These are phyloP conservation scores for Hydnum rufescens DNA, from an alignment of 768 basidiomycete species.

Conservation along the genomic window DNA sequence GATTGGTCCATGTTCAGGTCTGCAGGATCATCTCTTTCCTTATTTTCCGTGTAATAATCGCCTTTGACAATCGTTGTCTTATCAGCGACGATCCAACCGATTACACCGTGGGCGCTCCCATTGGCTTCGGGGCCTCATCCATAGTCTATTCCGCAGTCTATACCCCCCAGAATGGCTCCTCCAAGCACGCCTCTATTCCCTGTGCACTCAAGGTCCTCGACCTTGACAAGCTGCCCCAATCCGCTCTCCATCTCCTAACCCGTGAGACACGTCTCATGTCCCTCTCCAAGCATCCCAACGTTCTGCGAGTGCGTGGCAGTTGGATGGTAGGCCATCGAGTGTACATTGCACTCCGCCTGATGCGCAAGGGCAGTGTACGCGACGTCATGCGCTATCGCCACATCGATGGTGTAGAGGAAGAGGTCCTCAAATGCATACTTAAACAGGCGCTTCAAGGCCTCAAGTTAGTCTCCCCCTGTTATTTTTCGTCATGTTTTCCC, in stretches of 20 bases:
- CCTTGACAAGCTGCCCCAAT: slow-evolving; percentile 55
- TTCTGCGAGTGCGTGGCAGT: slow-evolving; percentile 73
- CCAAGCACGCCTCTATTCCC: slow-evolving; percentile 24
- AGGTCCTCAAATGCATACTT: slow-evolving; percentile 67
- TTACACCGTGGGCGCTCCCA: slow-evolving; percentile 56
- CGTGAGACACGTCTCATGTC: slow-evolving; percentile 86
- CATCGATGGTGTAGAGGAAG: slow-evolving; percentile 82
- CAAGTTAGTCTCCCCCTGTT: slow-evolving; percentile 31
- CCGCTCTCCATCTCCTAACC: slow-evolving; percentile 50
- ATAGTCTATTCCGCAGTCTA: slow-evolving; percentile 69
- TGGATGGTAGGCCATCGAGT: slow-evolving; percentile 76
- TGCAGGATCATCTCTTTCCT: slow-evolving; percentile 6
- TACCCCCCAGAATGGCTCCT: slow-evolving; percentile 19
- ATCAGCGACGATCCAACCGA: slow-evolving; percentile 45
- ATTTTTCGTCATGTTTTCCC: not conserved
- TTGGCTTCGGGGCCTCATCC: slow-evolving; percentile 84
- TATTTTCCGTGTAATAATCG: not conserved
- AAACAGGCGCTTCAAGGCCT: slow-evolving; percentile 77
- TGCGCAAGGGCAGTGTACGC: slow-evolving; percentile 73
- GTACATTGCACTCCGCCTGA: slow-evolving; percentile 70
- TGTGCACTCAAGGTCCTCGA: slow-evolving; percentile 83
- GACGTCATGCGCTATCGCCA: slow-evolving; percentile 72
- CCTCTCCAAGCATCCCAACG: slow-evolving; percentile 81
- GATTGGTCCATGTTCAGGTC: slow-evolving; percentile 72
- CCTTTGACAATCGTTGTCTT: not conserved